A percentile compares a stretch with the other conserved stretches of the same genome.
Evolutionary conservation across 2,329 filamentous ascomycete species (phyloP).

Genomic region (Fusarium brachygibbosum): DNA sequence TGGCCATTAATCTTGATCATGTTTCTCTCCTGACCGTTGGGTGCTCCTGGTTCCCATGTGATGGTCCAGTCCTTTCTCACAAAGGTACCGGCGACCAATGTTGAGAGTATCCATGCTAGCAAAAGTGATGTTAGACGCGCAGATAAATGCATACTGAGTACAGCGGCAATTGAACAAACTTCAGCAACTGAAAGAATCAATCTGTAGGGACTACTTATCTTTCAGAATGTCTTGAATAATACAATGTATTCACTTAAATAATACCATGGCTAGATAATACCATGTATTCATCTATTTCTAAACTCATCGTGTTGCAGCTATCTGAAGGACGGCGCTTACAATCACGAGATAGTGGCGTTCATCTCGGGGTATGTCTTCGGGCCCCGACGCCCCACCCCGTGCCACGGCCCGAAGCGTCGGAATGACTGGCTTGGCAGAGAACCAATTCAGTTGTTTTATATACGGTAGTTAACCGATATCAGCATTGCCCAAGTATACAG

Average conservation of each 20-base stretch:
- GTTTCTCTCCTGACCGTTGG: conserved; percentile 15
- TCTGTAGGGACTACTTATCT: too few relatives aligned
- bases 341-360: background rate
- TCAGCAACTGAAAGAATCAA: background rate
- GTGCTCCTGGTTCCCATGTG: conserved; percentile 12
- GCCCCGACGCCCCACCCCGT: conserved; percentile 11
- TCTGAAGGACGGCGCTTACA: background rate
- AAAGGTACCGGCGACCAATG: background rate
- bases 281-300: background rate
- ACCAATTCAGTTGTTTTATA: background rate
- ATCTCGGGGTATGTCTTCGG: conserved; percentile 11
- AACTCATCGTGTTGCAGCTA: background rate
- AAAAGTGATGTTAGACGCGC: background rate
- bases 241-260: too few relatives aligned
- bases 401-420: background rate
- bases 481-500: background rate
- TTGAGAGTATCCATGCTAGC: background rate
- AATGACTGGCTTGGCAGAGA: background rate
- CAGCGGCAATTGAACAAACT: background rate
- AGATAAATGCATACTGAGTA: background rate
- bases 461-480: background rate
- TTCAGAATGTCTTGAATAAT: too few relatives aligned
- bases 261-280: too few relatives aligned
- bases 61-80: conserved; percentile 10
- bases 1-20: conserved; percentile 21